Base-by-base conservation (phyloP, 202 grass and related monocot species). In the Bolboschoenoplectus hybrid region DNA sequence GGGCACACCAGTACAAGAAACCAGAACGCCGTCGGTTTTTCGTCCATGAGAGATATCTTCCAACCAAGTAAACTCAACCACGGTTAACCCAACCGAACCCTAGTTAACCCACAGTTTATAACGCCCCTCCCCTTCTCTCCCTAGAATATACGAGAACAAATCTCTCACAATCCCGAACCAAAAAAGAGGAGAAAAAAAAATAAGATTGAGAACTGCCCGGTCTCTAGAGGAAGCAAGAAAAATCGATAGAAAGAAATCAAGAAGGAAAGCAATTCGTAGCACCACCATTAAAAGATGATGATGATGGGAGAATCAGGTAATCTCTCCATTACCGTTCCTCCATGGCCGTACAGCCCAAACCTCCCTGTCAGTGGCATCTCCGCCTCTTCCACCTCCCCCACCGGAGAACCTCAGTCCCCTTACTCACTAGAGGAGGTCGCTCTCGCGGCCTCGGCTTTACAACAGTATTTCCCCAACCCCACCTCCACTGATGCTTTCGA, bases 81-180 rank as follows among this genome's bases (percentile, higher is more conserved):
- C 3, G 82, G 87, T 66, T 82, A 75, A 62, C 44, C 3, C 2
- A n/a, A 32, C 5, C 4, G 1, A 70, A 83, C 88, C 85, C 0
- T n/a, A 70, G 92, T 91, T 81, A 88, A 17, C 2, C 13, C 57
- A 45, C 88, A 88, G 90, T 84, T 89, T 94, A 94, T 92, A 94
- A 92, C 51, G 47, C 82, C 58, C 78, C 52, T 38, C 62, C 41
- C 1, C 40, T 6, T 7, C 0, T 4, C 80, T 16, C 67, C 0
- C 71, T 36, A 66, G 44, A 44, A 47, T 50, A 44, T 47, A 49
- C 74, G 41, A 61, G 46, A 52, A 77, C 73, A 40, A 62, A 10
- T 20, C n/a, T 32, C 4, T 20, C 13, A 38, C 52, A 50, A 17
- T 49, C 67, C 74, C 43, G 83, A 81, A 61, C 63, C 56, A 88